Conservation (phyloP, 2,329 filamentous ascomycete species). For the Penicillium sp. region DNA sequence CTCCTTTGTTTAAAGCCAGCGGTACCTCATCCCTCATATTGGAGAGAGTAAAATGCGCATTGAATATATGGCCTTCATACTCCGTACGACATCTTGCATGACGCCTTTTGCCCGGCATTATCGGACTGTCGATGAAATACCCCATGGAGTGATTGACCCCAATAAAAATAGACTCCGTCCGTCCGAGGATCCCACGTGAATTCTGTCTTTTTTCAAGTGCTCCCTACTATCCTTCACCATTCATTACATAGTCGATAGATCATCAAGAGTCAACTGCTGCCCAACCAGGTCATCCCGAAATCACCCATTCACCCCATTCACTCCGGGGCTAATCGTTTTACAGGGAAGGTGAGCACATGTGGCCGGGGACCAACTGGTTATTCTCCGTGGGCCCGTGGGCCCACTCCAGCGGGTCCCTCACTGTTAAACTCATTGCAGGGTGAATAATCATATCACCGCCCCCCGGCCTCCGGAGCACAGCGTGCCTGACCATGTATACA, state of each 20-base stretch:
- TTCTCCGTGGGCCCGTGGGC: slow-evolving; percentile 16
- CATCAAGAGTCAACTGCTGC: background rate
- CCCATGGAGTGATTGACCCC: background rate
- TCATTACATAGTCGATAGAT: too few relatives aligned
- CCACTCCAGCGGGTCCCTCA: slow-evolving; percentile 1
- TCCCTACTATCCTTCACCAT: too few relatives aligned
- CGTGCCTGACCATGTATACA: background rate
- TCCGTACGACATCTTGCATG: background rate
- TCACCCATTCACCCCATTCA: background rate
- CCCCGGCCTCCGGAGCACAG: slow-evolving; percentile 3
- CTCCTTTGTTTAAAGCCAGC: background rate
- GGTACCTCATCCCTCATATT: background rate
- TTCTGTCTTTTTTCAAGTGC: too few relatives aligned
- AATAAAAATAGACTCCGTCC: background rate
- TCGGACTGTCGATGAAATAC: background rate
- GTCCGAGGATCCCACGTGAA: too few relatives aligned
- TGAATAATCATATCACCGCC: background rate
- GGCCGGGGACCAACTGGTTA: slow-evolving; percentile 15
- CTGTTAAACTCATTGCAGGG: slow-evolving; percentile 3
- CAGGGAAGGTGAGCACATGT: slow-evolving; percentile 13
- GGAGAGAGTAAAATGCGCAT: background rate
- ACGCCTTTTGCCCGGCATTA: background rate
- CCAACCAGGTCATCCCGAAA: background rate
- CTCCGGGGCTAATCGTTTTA: slow-evolving; percentile 17
- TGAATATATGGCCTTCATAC: background rate